phyloP scores from a whole-genome alignment of 2,329 filamentous ascomycete species.

The Phialemonium atrogriseum region DNA sequence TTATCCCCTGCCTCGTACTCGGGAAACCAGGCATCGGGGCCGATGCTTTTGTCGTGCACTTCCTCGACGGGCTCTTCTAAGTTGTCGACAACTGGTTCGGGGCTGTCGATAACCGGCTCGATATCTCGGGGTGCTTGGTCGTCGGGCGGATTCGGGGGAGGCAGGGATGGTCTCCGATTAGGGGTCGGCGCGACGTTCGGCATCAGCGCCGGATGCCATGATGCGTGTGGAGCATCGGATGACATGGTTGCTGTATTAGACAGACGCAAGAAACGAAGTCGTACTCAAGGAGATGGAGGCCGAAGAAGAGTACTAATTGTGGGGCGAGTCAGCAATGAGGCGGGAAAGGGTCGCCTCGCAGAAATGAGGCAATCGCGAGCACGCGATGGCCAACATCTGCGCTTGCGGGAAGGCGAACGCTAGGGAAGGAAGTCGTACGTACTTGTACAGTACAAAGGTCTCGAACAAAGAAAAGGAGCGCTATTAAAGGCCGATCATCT shows the following conservation, averaged over 20 bases:
- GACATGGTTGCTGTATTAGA: conserved; percentile 26
- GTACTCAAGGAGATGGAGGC: no score
- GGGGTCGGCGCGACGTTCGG: conserved; percentile 27
- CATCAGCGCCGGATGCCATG: conserved; percentile 45
- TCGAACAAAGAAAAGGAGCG: no score
- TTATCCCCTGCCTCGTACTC: conserved; percentile 19
- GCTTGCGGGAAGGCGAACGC: no score
- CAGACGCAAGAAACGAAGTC: conserved; percentile 7
- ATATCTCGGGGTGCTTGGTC: not conserved
- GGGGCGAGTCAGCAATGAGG: no score
- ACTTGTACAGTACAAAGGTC: no score
- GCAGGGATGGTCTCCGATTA: conserved; percentile 4
- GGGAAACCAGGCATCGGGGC: conserved; percentile 20
- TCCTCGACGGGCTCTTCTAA: conserved; percentile 6
- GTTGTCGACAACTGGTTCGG: not conserved
- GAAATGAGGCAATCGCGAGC: no score
- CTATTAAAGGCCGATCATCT: no score
- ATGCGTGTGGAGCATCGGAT: conserved; percentile 31
- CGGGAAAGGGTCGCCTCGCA: no score
- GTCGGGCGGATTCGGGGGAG: conserved; percentile 4
- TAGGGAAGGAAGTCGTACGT: no score
- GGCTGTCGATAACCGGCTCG: not conserved
- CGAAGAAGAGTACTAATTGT: no score
- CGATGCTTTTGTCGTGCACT: conserved; percentile 8
- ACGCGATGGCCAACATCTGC: no score